A percentile compares a stretch with the other conserved stretches of the same genome.
These are phyloP conservation scores for Gracilariopsis chorda DNA, from an alignment of 23 red algal genomes.

Conservation along the genomic window DNA sequence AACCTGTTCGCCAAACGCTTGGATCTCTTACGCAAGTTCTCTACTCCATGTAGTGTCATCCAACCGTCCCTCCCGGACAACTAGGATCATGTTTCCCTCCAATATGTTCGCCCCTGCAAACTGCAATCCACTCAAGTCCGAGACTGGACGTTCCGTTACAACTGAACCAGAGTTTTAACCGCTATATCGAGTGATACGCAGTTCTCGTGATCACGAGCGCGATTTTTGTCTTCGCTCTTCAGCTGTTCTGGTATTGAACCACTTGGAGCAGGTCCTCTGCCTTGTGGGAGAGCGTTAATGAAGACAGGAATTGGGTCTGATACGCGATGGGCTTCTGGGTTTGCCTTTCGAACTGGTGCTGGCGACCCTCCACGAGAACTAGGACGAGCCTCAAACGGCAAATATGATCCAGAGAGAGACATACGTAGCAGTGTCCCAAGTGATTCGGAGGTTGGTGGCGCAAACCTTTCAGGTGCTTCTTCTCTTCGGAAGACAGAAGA, in stretches of 20 bases:
- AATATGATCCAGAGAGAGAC: no score
- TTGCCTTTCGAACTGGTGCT: not conserved
- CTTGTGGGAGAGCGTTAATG: not conserved
- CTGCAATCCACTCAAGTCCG: no score
- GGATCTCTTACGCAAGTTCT: not conserved
- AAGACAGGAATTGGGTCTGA: not conserved
- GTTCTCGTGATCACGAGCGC: constrained; percentile 20
- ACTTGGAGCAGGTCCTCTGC: not conserved
- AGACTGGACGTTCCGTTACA: no score
- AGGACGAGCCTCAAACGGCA: not conserved
- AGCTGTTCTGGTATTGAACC: not conserved
- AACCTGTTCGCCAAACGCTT: constrained; percentile 5
- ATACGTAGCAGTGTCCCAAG: not conserved
- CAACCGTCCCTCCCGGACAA: not conserved
- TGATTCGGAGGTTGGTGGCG: not conserved
- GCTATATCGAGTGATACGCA: no score
- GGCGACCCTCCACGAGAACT: not conserved
- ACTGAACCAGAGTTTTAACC: no score
- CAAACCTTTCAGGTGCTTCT: not conserved
- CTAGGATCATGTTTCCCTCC: not conserved
- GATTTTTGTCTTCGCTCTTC: not conserved
- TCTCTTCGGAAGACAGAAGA: not conserved
- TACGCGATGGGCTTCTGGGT: not conserved
- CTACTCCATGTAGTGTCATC: constrained; percentile 8
- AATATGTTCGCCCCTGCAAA: constrained; percentile 12